Percentiles rank a stretch among this genome's conserved stretches.
Conservation (phyloP, 1,284 basidiomycete species). For the Ustilago trichophora region DNA sequence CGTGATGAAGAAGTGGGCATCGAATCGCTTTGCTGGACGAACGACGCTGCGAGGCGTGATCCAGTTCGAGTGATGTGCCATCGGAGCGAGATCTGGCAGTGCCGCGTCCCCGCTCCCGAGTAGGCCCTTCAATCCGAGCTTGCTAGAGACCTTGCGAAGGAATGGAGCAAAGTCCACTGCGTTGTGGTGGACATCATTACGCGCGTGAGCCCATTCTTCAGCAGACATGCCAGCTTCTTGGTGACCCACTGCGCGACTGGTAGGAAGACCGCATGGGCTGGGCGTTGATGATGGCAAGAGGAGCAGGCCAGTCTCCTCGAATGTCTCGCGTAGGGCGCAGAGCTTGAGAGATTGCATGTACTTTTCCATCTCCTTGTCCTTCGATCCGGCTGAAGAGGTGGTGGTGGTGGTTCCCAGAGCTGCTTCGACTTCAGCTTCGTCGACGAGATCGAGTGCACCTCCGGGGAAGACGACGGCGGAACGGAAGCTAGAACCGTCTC, state of each 20-base stretch:
- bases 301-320: conserved; percentile 60
- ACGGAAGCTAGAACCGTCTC: conserved; percentile 55
- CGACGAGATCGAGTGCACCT: conserved; percentile 53
- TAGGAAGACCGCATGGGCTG: conserved; percentile 23
- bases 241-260: conserved; percentile 53
- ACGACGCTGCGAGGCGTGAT: conserved; percentile 58
- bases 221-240: conserved; percentile 49
- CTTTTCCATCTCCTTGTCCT: conserved; percentile 22
- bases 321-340: conserved; percentile 58
- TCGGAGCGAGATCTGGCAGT: conserved; percentile 37
- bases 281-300: conserved; percentile 39
- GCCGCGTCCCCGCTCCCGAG: conserved; percentile 5
- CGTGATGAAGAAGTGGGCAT: conserved; percentile 61
- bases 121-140: conserved; percentile 13
- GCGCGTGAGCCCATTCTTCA: conserved; percentile 49
- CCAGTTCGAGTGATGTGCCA: conserved; percentile 59
- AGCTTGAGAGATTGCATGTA: conserved; percentile 53
- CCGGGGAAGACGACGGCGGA: conserved; percentile 63
- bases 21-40: conserved; percentile 59
- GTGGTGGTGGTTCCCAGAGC: conserved; percentile 3
- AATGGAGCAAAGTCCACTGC: conserved; percentile 52
- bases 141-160: conserved; percentile 34
- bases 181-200: conserved; percentile 58
- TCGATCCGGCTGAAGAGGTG: too few relatives aligned
- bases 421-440: conserved; percentile 39